Evolutionary conservation across 352 stramenopile species (phyloP).

Genomic region (Plasmopara viticola): DNA sequence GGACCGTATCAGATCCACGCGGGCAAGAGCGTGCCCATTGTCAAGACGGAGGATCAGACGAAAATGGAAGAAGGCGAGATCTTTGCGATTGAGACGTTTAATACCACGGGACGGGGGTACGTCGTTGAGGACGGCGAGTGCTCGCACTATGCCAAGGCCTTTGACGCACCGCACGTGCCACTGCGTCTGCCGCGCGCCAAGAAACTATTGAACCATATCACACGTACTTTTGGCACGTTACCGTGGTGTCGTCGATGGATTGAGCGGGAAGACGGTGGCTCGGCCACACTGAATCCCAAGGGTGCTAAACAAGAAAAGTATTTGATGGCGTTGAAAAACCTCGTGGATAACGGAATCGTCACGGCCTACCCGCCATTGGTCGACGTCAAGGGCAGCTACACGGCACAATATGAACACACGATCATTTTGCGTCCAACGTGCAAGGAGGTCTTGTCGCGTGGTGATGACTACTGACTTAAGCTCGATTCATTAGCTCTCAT

Average conservation of each 20-base stretch:
- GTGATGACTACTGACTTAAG: conserved; percentile 96
- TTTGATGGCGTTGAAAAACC: conserved; percentile 95
- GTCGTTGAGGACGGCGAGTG: conserved; percentile 95
- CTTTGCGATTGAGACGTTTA: conserved; percentile 97
- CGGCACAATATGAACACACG: conserved; percentile 99
- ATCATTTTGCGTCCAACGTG: conserved; percentile 94
- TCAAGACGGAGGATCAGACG: conserved; percentile 88
- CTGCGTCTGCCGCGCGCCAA: conserved; percentile 89
- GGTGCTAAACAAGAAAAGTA: conserved; percentile 98
- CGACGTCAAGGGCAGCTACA: conserved; percentile 95
- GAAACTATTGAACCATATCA: conserved; percentile 96
- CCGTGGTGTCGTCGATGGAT: conserved; percentile 97
- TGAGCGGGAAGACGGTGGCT: conserved; percentile 95
- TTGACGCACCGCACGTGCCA: conserved; percentile 92
- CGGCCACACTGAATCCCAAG: conserved; percentile 85
- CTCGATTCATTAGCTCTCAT: not conserved
- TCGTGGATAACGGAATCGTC: conserved; percentile 96
- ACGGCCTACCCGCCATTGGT: conserved; percentile 94
- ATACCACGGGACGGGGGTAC: conserved; percentile 78
- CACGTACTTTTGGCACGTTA: conserved; percentile 98
- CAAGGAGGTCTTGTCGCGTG: conserved; percentile 96
- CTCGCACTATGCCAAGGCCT: conserved; percentile 97
- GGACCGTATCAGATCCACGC: conserved; percentile 94
- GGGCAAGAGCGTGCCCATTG: conserved; percentile 96
- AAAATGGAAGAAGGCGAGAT: conserved; percentile 98